Percentiles rank a stretch among this genome's conserved stretches.
Conservation (phyloP, 1,284 basidiomycete genomes). For the Pterula multifida region DNA sequence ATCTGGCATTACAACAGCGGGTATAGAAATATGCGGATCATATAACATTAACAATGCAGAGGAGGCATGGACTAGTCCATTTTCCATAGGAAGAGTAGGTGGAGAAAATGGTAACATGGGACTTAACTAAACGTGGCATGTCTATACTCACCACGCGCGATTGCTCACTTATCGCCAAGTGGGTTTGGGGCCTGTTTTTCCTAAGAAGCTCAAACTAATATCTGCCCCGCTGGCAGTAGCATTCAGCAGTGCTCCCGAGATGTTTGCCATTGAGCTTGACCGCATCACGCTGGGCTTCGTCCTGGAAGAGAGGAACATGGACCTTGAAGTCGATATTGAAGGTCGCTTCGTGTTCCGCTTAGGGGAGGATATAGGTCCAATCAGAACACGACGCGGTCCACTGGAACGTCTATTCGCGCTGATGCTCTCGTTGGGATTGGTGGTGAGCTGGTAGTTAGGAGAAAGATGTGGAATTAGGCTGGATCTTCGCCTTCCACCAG, state of each 20-base stretch:
- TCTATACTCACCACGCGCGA: too few species aligned
- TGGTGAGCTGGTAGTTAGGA: slow-evolving; percentile 21
- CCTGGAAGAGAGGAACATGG: slow-evolving; percentile 17
- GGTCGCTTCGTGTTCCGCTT: background rate
- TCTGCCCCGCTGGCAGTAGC: slow-evolving; percentile 29
- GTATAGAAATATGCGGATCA: background rate
- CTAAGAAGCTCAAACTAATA: slow-evolving; percentile 29
- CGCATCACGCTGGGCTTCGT: slow-evolving; percentile 14
- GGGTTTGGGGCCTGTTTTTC: slow-evolving; percentile 18
- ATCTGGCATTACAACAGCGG: background rate
- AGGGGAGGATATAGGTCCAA: background rate
- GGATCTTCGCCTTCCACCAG: slow-evolving; percentile 58
- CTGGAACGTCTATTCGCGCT: background rate
- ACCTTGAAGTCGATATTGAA: slow-evolving; percentile 10
- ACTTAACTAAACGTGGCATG: too few species aligned
- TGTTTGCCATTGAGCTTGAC: slow-evolving; percentile 20
- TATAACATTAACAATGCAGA: background rate
- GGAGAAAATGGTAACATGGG: too few species aligned
- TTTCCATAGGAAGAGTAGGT: too few species aligned
- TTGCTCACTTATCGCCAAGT: slow-evolving; percentile 32
- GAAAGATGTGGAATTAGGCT: slow-evolving; percentile 65
- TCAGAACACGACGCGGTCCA: background rate
- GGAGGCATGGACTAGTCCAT: too few species aligned
- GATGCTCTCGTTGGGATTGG: background rate
- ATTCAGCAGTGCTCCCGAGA: slow-evolving; percentile 30